These are phyloP conservation scores for Pichia sp. DNA, from an alignment of 1,139 yeast species.

Conservation along the genomic window DNA sequence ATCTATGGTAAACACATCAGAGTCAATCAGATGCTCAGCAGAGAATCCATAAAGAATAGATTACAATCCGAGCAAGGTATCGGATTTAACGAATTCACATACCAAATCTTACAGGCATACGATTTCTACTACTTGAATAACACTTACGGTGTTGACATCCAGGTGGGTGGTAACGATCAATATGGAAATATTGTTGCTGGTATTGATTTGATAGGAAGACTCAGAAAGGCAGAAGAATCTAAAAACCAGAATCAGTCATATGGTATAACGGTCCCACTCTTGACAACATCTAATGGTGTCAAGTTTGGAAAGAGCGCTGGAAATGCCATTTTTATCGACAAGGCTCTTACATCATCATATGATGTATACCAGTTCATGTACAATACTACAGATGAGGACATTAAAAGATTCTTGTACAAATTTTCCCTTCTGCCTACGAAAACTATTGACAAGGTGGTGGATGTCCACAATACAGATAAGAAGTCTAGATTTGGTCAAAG, in stretches of 20 bases:
- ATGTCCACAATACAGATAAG: conserved; percentile 50
- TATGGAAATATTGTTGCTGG: conserved; percentile 99
- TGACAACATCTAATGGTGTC: conserved; percentile 85
- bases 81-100: conserved; percentile 90
- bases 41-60: conserved; percentile 81
- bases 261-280: conserved; percentile 85
- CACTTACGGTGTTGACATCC: conserved; percentile 54
- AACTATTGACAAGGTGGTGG: conserved; percentile 48
- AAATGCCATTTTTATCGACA: conserved; percentile 85
- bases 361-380: conserved; percentile 83
- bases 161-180: conserved; percentile 96
- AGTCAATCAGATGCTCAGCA: conserved; percentile 77
- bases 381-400: conserved; percentile 73
- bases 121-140: conserved; percentile 82
- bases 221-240: conserved; percentile 27
- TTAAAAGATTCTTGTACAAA: conserved; percentile 57
- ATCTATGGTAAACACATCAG: conserved; percentile 74
- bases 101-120: conserved; percentile 88
- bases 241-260: conserved; percentile 27
- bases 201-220: conserved; percentile 70
- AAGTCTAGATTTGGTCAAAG: conserved; percentile 66
- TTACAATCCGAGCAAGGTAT: conserved; percentile 64
- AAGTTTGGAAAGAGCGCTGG: conserved; percentile 98
- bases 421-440: conserved; percentile 71
- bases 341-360: conserved; percentile 65